These are phyloP conservation scores for Trifolium pratense DNA, from an alignment of 306 rosid species.

Conservation along the genomic window DNA sequence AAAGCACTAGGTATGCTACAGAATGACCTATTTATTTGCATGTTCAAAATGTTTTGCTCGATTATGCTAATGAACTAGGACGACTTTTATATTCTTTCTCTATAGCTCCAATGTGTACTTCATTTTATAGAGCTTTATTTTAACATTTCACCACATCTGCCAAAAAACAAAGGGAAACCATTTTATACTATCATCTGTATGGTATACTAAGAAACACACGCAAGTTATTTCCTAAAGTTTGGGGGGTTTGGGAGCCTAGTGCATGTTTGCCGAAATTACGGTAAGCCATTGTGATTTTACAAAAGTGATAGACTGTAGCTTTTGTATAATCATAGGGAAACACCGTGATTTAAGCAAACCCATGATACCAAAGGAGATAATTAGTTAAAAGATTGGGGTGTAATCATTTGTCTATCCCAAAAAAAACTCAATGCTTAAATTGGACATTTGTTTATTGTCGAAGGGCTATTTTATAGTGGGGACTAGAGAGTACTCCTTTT, in stretches of 20 bases:
- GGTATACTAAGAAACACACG: not conserved
- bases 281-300: not conserved
- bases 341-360: not conserved
- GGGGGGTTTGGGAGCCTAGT: too few relatives aligned
- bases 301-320: not conserved
- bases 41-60: not conserved
- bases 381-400: too few relatives aligned
- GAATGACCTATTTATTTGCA: slow-evolving; percentile 1
- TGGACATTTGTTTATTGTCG: not conserved
- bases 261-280: too few relatives aligned
- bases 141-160: not conserved
- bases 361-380: not conserved
- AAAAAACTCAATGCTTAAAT: not conserved
- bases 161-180: not conserved
- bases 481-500: not conserved
- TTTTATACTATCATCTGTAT: not conserved
- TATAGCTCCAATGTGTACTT: not conserved
- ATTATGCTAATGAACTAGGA: not conserved
- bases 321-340: not conserved
- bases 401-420: not conserved
- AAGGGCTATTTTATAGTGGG: not conserved
- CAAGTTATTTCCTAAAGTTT: not conserved
- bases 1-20: slow-evolving; percentile 65
- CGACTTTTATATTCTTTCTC: not conserved
- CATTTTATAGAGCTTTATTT: slow-evolving; percentile 20